Conservation (phyloP, 306 rosid species). For the Cucumis hystrix region DNA sequence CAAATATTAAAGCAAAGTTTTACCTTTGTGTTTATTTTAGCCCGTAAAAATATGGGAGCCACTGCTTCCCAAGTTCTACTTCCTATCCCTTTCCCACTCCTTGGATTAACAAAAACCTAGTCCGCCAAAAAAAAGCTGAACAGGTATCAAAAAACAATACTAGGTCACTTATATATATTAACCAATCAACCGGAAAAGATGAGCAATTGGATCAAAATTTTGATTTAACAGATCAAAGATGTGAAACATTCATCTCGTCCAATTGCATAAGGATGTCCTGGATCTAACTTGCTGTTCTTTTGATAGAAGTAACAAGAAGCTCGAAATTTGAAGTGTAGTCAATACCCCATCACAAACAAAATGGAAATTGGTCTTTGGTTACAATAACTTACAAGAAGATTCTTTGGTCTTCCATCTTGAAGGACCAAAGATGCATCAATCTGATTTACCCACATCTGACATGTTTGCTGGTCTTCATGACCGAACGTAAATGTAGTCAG, state of each 20-base stretch:
- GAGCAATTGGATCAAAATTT: not conserved
- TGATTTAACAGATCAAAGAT: not conserved
- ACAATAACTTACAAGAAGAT: slow-evolving; percentile 61
- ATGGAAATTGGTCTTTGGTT: not conserved
- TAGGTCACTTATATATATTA: slow-evolving; percentile 1
- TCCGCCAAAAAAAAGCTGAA: slow-evolving; percentile 34
- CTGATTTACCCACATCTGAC: slow-evolving; percentile 68
- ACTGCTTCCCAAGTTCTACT: slow-evolving; percentile 70
- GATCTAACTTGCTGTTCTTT: not conserved
- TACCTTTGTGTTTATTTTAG: slow-evolving; percentile 79
- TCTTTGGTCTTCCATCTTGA: slow-evolving; percentile 61
- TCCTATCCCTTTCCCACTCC: slow-evolving; percentile 79
- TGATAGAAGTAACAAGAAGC: not conserved
- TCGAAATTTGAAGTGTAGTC: not conserved
- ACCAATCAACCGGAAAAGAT: slow-evolving; percentile 2
- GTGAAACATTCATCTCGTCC: not conserved
- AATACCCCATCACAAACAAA: not conserved
- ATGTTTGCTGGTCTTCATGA: slow-evolving; percentile 33
- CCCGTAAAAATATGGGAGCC: slow-evolving; percentile 66
- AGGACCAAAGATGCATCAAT: slow-evolving; percentile 33
- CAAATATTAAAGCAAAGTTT: not conserved
- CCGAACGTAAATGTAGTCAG: slow-evolving; percentile 59
- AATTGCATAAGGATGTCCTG: not conserved
- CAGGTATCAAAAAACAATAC: slow-evolving; percentile 13
- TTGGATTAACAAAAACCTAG: slow-evolving; percentile 94